These are phyloP conservation scores for Myxozyma vanderwaltii DNA, from an alignment of 805 yeast species.

Conservation along the genomic window DNA sequence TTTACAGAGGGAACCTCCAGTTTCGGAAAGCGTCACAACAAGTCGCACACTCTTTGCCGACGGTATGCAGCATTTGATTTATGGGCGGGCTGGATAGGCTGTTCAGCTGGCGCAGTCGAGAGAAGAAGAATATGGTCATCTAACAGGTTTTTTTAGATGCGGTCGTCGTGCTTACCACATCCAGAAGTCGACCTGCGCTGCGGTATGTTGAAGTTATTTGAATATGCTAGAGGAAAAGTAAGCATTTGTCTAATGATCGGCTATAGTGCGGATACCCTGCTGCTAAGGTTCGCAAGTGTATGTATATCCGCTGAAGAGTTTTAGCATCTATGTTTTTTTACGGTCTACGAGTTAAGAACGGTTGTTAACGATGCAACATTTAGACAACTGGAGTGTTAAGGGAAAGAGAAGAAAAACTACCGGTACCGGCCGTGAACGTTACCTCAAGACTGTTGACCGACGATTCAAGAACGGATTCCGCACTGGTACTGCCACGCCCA, in stretches of 20 bases:
- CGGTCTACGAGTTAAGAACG: background rate
- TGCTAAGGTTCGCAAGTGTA: constrained; percentile 86
- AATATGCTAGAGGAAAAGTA: background rate
- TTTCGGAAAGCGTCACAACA: constrained; percentile 99
- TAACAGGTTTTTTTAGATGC: constrained; percentile 62
- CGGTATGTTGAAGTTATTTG: constrained; percentile 40
- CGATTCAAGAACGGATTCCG: constrained; percentile 99
- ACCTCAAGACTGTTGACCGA: constrained; percentile 96
- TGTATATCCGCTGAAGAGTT: constrained; percentile 1
- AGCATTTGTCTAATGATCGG: background rate
- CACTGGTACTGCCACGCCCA: constrained; percentile 63
- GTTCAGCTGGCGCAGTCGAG: no score
- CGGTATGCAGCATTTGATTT: constrained; percentile 36
- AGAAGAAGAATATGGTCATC: background rate
- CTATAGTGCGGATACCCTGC: constrained; percentile 94
- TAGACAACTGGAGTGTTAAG: constrained; percentile 96
- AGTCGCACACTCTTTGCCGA: constrained; percentile 97
- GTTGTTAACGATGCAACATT: background rate
- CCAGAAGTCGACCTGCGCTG: constrained; percentile 98
- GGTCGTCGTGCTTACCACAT: constrained; percentile 98
- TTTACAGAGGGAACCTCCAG: constrained; percentile 96
- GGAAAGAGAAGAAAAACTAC: constrained; percentile 99
- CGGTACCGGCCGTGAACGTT: constrained; percentile 99
- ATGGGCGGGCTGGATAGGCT: no score
- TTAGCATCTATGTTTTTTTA: no score